A percentile compares a stretch with the other conserved stretches of the same genome.
phyloP scores from a whole-genome alignment of 2,329 filamentous ascomycete species.

The Calycina herbarum region DNA sequence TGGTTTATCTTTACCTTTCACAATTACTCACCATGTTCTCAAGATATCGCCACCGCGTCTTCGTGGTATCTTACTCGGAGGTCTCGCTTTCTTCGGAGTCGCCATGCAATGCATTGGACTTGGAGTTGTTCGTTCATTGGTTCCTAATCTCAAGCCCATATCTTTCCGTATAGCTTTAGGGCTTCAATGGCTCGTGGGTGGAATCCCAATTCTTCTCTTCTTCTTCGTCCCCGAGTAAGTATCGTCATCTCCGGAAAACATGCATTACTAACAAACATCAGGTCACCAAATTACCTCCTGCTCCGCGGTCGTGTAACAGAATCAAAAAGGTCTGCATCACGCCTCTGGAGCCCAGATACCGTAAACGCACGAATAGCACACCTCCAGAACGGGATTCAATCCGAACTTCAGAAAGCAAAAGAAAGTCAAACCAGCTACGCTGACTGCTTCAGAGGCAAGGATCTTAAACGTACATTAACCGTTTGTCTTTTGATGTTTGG shows the following conservation, averaged over 20 bases:
- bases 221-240: slow-evolving; percentile 24
- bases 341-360: slow-evolving; percentile 16
- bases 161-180: slow-evolving; percentile 22
- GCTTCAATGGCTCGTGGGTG: slow-evolving; percentile 21
- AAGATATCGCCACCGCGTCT: slow-evolving; percentile 25
- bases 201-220: slow-evolving; percentile 18
- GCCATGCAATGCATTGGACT: slow-evolving; percentile 24
- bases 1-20: background rate
- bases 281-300: slow-evolving; percentile 27
- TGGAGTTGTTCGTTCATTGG: slow-evolving; percentile 19
- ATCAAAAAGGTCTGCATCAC: slow-evolving; percentile 15
- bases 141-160: slow-evolving; percentile 9
- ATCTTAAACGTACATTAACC: slow-evolving; percentile 41
- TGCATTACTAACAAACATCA: slow-evolving; percentile 2
- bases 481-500: slow-evolving; percentile 39
- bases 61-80: slow-evolving; percentile 20
- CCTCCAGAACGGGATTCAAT: slow-evolving; percentile 17
- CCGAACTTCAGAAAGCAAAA: slow-evolving; percentile 12
- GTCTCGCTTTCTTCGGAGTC: slow-evolving; percentile 21
- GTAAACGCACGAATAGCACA: slow-evolving; percentile 21
- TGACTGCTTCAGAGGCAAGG: slow-evolving; percentile 40
- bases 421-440: slow-evolving; percentile 27
- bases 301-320: slow-evolving; percentile 12
- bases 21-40: background rate
- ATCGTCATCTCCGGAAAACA: slow-evolving; percentile 28